Conservation (phyloP, 2,329 filamentous ascomycete species). For the Sclerotinia minor region DNA sequence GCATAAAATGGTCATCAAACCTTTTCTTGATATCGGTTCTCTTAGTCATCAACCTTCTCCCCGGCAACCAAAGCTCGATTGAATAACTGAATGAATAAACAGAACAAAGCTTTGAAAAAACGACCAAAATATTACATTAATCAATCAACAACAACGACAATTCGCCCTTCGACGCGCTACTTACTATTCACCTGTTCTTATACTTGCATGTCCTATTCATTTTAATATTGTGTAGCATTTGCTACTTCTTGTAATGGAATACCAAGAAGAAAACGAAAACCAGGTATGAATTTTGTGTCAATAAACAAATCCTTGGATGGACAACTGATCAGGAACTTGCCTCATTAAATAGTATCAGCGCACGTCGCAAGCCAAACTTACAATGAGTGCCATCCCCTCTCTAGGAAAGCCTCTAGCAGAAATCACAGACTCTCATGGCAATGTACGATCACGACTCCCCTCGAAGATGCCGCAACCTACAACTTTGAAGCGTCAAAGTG, state of each 20-base stretch:
- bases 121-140: constrained; percentile 6
- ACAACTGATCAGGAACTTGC: constrained; percentile 24
- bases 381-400: constrained; percentile 35
- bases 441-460: constrained; percentile 51
- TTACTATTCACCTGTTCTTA: constrained; percentile 4
- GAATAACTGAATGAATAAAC: constrained; percentile 11
- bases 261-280: constrained; percentile 38
- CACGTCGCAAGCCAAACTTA: constrained; percentile 37
- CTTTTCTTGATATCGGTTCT: not conserved
- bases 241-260: constrained; percentile 37
- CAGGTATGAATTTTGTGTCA: constrained; percentile 29
- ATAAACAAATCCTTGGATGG: constrained; percentile 12
- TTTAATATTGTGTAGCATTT: constrained; percentile 32
- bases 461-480: constrained; percentile 46
- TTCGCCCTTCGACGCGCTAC: constrained; percentile 6
- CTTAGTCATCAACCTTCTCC: constrained; percentile 19
- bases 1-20: not conserved
- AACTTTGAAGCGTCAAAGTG: constrained; percentile 52
- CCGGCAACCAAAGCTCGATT: constrained; percentile 19
- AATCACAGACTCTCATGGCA: constrained; percentile 61
- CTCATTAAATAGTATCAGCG: constrained; percentile 32
- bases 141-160: constrained; percentile 3
- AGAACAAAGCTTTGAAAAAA: constrained; percentile 8
- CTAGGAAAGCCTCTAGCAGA: constrained; percentile 50
- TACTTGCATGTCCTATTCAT: constrained; percentile 33